Base-by-base conservation (phyloP, 192 early-diverging fungal species). In the Ambispora gerdemannii region DNA sequence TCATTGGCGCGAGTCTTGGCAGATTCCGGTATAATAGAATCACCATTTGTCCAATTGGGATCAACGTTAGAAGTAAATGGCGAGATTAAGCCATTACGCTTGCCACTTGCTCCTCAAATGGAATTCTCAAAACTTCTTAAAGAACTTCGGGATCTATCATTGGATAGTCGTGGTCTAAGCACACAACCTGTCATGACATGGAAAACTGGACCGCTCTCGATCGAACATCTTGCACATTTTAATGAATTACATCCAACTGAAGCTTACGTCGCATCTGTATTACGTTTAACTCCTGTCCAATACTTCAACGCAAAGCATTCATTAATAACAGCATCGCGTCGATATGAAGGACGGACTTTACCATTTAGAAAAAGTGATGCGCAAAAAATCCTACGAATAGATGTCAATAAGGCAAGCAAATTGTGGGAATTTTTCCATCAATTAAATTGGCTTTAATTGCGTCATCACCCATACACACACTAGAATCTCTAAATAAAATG, bases 391-490 rank as follows among this genome's bases (percentile, higher is more conserved):
- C 93, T 88, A 68, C 85, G 92, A 31, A 89, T 97, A 25, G 95
- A 97, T 72, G 95, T 97, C 72, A 97, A 97, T 83, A 97, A 97
- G 76, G 88, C 88, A 31, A 89, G 86, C 75, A 85, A 90, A 67
- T 82, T 96, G 25, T 94, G 89, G 80, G 91, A 92, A 74, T 91
- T 90, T 84, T 96, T 91, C 81, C 88, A 88, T 24, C 77, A 81
- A 38, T 76, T 94, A 52, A 92, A 92, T 59, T 96, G 95, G 95
- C 81, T 96, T n/a, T 43, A 43, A 43, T 10, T 6, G 38, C 38
- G n/a, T n/a, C n/a, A n/a, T n/a, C n/a, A n/a, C n/a, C n/a, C n/a
- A n/a, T n/a, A n/a, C n/a, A n/a, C n/a, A n/a, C n/a, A n/a, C n/a
- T n/a, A n/a, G n/a, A n/a, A n/a, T n/a, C n/a, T n/a, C n/a, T n/a